These are phyloP conservation scores for Effrenium voratum DNA, from an alignment of 73 alveolate species.

Conservation along the genomic window DNA sequence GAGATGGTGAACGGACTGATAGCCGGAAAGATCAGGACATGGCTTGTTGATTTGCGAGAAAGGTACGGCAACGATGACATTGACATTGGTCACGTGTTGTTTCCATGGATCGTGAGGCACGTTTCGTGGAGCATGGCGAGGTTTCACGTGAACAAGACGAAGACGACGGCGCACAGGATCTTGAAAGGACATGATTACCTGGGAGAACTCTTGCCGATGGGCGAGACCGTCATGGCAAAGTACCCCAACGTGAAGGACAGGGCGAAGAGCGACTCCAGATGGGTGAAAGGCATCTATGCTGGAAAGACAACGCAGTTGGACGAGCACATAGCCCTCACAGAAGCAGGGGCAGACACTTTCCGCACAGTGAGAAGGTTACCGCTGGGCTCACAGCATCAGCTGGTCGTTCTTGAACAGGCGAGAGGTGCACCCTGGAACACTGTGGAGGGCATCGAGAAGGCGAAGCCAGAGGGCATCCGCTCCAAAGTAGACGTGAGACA, in stretches of 20 bases:
- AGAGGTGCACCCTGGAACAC: conserved; percentile 56
- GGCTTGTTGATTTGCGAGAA: neutral
- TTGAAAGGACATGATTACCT: neutral
- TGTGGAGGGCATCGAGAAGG: neutral
- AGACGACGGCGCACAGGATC: neutral
- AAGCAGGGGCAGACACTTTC: neutral
- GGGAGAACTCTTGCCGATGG: neutral
- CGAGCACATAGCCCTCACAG: conserved; percentile 20
- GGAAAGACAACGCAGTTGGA: conserved; percentile 22
- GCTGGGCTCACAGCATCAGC: neutral
- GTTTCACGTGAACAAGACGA: neutral
- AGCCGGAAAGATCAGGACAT: conserved; percentile 32
- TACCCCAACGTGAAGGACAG: neutral
- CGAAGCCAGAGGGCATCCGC: neutral
- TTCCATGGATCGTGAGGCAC: conserved; percentile 33
- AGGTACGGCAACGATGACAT: neutral
- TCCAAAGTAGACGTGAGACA: neutral
- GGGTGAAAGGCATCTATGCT: conserved; percentile 1
- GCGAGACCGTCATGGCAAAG: conserved; percentile 16
- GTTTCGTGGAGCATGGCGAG: conserved; percentile 37
- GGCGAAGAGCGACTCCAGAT: neutral
- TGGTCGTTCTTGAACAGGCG: neutral
- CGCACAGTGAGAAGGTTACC: conserved; percentile 32
- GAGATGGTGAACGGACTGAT: conserved; percentile 7
- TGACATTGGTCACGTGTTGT: neutral